Base-by-base conservation (phyloP, 495 filamentous ascomycete genomes). In the Parmelia sp. region DNA sequence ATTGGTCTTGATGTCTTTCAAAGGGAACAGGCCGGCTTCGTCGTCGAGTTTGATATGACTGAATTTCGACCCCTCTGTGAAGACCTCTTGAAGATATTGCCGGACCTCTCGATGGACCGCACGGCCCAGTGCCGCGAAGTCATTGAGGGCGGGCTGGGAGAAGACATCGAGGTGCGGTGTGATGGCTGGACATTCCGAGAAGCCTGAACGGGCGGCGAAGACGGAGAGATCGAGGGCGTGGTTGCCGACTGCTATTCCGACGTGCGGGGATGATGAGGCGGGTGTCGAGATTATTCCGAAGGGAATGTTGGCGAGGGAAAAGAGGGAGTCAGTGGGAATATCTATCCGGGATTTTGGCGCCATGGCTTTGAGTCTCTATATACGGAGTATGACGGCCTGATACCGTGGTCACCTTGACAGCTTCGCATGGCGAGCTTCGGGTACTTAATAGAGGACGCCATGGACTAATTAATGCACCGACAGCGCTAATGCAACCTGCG, bases 251-350 rank as follows among this genome's bases (percentile, higher is more conserved):
- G 90, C 90, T 57, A 90, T 78, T n/a, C 89, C 92, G 12, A 84
- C 81, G 35, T 86, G 87, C 6, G 82, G 86, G 40, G 77, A 74
- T 4, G 79, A 73, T 65, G 82, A 75, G 21, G 75, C 70, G 3
- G 79, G 65, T 0, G 86, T 86, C 60, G 78, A 83, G 71, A 96
- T 89, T 74, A 96, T 91, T 66, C 93, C 93, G 74, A 97, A 96
- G 21, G 93, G 93, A 65, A 97, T 88, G 74, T 97, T 96, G 68
- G 86, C 80, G 56, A 97, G 78, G 19, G 92, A 94, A 77, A 97
- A 97, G 63, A 85, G 84, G 56, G 84, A 87, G 67, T 78, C 78
- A 55, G 78, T 70, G 49, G 86, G 83, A 60, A 92, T 86, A 42
- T 79, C 72, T 44, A 91, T 76, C 88, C 88, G 91, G 63, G 80